Conservation (phyloP, 331 rosid species). For the Malus hybrid region DNA sequence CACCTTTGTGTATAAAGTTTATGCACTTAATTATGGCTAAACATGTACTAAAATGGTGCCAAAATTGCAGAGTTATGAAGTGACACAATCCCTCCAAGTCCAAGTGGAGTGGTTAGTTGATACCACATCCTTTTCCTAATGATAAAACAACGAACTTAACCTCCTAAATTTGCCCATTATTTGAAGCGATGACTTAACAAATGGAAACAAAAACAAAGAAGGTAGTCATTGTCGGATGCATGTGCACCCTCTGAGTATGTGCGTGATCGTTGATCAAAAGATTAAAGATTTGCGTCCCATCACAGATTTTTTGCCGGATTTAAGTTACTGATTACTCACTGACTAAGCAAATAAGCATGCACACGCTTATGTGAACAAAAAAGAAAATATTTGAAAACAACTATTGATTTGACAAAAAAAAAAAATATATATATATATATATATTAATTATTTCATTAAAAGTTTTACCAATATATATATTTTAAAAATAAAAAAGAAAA, state of each 20-base stretch:
- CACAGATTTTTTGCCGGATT: constrained; percentile 27
- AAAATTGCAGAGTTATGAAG: neutral
- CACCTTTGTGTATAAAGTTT: too few species aligned
- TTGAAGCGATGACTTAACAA: neutral
- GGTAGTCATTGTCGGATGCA: constrained; percentile 39
- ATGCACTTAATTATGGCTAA: too few species aligned
- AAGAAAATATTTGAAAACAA: neutral
- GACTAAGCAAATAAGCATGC: too few species aligned
- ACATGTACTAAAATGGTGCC: neutral
- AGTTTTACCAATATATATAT: neutral
- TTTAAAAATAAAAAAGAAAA: neutral
- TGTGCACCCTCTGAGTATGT: constrained; percentile 25
- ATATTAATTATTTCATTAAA: neutral
- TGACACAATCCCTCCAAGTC: neutral
- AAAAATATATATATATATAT: too few species aligned
- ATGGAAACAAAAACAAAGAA: neutral
- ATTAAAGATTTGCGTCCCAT: constrained; percentile 34
- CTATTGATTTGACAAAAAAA: too few species aligned
- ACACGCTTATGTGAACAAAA: neutral
- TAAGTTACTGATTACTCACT: neutral
- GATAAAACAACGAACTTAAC: neutral
- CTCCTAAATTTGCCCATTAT: neutral
- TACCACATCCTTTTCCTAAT: neutral
- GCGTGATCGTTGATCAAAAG: constrained; percentile 17
- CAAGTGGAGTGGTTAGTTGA: neutral